Percentiles rank a stretch among this genome's conserved stretches.
phyloP scores from a whole-genome alignment of 768 basidiomycete genomes.

The Mycena belliarum region DNA sequence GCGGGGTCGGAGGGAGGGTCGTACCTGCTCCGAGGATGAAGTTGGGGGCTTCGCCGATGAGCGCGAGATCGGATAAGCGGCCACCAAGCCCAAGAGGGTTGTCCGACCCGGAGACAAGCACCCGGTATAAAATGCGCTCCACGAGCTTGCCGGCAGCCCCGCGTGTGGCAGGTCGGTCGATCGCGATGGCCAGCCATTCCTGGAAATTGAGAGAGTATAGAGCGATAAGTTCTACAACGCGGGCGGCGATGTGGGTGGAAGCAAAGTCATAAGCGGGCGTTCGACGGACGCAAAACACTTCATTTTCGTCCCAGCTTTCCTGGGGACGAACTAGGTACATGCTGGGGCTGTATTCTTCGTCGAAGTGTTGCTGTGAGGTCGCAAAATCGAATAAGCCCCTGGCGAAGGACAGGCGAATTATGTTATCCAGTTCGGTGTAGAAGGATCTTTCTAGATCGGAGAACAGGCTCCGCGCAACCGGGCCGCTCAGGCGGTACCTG shows the following conservation, averaged over 20 bases:
- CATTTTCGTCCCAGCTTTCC: neutral
- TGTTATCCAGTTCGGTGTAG: neutral
- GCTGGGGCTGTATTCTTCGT: neutral
- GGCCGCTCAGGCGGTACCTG: neutral
- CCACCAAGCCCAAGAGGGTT: neutral
- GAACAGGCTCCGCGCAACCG: conserved; percentile 8
- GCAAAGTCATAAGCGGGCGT: neutral
- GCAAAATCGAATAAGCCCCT: neutral
- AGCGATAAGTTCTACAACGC: neutral
- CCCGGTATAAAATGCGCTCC: conserved; percentile 8
- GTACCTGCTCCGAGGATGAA: neutral
- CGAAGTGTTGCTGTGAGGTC: neutral
- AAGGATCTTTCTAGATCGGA: neutral
- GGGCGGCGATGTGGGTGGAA: neutral
- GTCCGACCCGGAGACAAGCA: neutral
- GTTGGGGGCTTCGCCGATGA: conserved; percentile 4
- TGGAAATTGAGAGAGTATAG: neutral
- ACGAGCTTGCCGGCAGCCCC: conserved; percentile 5
- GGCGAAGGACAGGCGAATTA: neutral
- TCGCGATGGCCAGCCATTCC: neutral
- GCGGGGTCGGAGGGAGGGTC: neutral
- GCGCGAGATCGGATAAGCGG: neutral
- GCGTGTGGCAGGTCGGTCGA: neutral
- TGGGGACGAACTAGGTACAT: conserved; percentile 5
- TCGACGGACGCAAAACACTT: neutral